These are phyloP conservation scores for Berkeleyomyces rouxiae DNA, from an alignment of 2,329 filamentous ascomycete species.

Conservation along the genomic window DNA sequence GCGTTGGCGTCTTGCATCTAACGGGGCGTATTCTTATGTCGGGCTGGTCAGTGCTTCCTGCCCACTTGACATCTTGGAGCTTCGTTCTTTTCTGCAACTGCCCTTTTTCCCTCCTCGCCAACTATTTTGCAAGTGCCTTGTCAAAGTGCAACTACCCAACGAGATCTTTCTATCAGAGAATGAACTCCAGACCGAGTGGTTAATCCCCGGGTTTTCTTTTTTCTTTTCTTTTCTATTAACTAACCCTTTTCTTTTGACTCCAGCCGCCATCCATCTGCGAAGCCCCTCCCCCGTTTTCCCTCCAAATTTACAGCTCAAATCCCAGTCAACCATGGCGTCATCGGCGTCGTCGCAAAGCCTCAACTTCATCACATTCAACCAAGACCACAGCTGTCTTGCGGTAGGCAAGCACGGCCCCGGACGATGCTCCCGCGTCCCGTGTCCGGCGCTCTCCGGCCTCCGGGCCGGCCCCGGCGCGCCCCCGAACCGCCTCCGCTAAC, in stretches of 20 bases:
- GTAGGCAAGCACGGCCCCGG: constrained; percentile 48
- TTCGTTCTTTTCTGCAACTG: not conserved
- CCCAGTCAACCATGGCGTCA: not conserved
- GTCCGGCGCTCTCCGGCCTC: too few relatives aligned
- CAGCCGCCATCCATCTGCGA: not conserved
- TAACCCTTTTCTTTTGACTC: not conserved
- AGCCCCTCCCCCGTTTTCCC: not conserved
- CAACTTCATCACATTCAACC: constrained; percentile 98
- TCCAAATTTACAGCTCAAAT: not conserved
- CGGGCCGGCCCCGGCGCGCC: too few relatives aligned
- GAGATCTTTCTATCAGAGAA: too few relatives aligned
- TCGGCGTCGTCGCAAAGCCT: constrained; percentile 49
- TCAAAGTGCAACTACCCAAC: too few relatives aligned
- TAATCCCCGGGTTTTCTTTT: not conserved
- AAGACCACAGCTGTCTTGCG: constrained; percentile 93
- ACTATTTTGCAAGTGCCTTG: too few relatives aligned
- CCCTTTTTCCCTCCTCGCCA: not conserved
- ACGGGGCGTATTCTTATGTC: not conserved
- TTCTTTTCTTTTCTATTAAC: not conserved
- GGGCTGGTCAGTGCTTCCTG: not conserved
- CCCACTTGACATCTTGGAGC: not conserved
- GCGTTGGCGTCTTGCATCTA: not conserved
- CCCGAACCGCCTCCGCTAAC: not conserved
- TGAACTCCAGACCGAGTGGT: too few relatives aligned
- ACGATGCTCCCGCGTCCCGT: not conserved